A percentile compares a stretch with the other conserved stretches of the same genome.
phyloP scores from a whole-genome alignment of 768 basidiomycete genomes.

The Tulasnella sp. region DNA sequence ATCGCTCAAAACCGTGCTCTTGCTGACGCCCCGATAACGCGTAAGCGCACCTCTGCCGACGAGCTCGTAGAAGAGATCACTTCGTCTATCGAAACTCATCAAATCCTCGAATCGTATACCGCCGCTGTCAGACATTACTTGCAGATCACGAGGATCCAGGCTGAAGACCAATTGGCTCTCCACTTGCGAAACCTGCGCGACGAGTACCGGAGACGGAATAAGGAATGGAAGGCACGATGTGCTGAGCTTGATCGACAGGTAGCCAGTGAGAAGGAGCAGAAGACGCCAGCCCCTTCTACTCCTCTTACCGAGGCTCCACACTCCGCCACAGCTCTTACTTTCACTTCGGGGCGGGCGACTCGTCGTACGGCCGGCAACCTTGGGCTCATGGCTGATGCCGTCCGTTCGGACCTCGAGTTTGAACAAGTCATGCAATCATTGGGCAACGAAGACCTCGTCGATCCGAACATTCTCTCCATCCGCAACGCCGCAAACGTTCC shows the following conservation, averaged over 20 bases:
- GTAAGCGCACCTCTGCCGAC: slow-evolving; percentile 9
- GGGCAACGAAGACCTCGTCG: slow-evolving; percentile 84
- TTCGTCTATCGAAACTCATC: not conserved
- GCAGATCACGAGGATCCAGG: not conserved
- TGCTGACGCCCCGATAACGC: not conserved
- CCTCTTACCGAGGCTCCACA: slow-evolving; percentile 28
- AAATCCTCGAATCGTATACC: not conserved
- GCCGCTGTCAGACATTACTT: not conserved
- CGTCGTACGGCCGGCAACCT: slow-evolving; percentile 51
- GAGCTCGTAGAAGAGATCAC: slow-evolving; percentile 5
- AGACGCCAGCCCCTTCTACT: slow-evolving; percentile 21
- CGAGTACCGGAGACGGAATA: slow-evolving; percentile 58
- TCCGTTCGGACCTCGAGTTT: slow-evolving; percentile 91
- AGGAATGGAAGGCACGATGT: slow-evolving; percentile 63
- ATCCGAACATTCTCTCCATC: slow-evolving; percentile 76
- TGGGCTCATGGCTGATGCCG: slow-evolving; percentile 48
- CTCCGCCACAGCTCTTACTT: slow-evolving; percentile 24
- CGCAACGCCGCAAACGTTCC: slow-evolving; percentile 79
- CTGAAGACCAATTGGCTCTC: slow-evolving; percentile 20
- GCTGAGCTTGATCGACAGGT: slow-evolving; percentile 45
- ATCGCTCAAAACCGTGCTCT: not conserved
- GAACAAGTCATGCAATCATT: slow-evolving; percentile 93
- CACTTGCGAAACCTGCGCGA: slow-evolving; percentile 46
- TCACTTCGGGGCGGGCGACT: slow-evolving; percentile 41
- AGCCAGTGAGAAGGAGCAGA: not conserved